Evolutionary conservation across 2,329 filamentous ascomycete genomes (phyloP).

Genomic region (Trichoderma endophyticum): DNA sequence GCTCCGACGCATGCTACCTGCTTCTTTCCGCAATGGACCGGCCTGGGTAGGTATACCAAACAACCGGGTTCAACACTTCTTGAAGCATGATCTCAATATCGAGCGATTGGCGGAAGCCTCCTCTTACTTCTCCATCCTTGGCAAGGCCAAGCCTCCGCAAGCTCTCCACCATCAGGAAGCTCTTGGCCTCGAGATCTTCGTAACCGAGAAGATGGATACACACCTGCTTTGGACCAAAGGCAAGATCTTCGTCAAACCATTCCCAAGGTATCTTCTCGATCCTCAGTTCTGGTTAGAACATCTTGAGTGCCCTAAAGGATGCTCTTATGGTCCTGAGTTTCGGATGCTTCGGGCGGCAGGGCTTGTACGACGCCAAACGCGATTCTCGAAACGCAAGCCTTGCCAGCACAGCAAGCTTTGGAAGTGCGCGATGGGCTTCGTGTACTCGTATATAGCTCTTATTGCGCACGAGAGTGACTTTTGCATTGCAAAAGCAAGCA

Average conservation of each 20-base stretch:
- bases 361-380: not conserved
- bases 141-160: not conserved
- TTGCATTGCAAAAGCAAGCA: not conserved
- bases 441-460: conserved; percentile 9
- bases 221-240: conserved; percentile 6
- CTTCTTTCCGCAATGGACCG: not conserved
- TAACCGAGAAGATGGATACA: conserved; percentile 12
- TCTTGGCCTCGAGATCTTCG: not conserved
- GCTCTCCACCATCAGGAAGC: conserved; percentile 12
- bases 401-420: not conserved
- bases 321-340: not conserved
- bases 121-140: not conserved
- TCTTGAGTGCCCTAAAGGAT: not conserved
- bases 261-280: conserved; percentile 11
- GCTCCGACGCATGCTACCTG: not conserved
- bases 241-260: conserved; percentile 12
- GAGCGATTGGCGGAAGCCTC: not conserved
- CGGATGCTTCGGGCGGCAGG: not conserved
- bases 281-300: not conserved
- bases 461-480: conserved; percentile 14
- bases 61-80: not conserved
- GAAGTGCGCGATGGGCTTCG: conserved; percentile 6
- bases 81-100: not conserved
- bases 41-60: not conserved
- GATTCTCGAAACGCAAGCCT: not conserved